A percentile compares a stretch with the other conserved stretches of the same genome.
These are phyloP conservation scores for Beauveria medogensis DNA, from an alignment of 2,329 filamentous ascomycete genomes.

Conservation along the genomic window DNA sequence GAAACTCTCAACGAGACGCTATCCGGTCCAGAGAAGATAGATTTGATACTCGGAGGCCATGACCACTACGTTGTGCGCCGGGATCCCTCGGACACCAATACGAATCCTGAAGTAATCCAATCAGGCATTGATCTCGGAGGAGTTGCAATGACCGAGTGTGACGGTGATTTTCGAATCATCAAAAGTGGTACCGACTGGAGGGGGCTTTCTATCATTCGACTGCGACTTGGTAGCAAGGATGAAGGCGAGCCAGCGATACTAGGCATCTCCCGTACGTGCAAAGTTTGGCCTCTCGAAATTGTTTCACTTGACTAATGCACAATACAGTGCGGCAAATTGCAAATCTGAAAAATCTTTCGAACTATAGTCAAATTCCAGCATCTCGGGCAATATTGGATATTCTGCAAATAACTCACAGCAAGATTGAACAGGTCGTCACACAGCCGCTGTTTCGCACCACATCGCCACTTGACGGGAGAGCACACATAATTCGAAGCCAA, in stretches of 20 bases:
- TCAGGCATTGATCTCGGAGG: slow-evolving; percentile 6
- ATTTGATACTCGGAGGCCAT: slow-evolving; percentile 19
- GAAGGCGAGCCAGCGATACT: not conserved
- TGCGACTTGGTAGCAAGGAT: not conserved
- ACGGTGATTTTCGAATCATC: slow-evolving; percentile 7
- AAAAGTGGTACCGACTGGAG: slow-evolving; percentile 14
- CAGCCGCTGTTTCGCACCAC: slow-evolving; percentile 15
- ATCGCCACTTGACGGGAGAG: slow-evolving; percentile 17
- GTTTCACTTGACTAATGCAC: not conserved
- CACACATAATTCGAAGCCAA: slow-evolving; percentile 15
- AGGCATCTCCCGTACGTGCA: slow-evolving; percentile 1
- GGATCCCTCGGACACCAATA: slow-evolving; percentile 13
- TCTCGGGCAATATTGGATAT: not conserved
- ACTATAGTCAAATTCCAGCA: not conserved
- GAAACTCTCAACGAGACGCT: slow-evolving; percentile 11
- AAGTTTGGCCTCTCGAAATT: not conserved
- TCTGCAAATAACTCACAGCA: slow-evolving; percentile 12
- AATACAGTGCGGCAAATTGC: not conserved
- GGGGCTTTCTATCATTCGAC: slow-evolving; percentile 3
- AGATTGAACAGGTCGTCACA: slow-evolving; percentile 14
- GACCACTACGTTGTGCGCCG: slow-evolving; percentile 19
- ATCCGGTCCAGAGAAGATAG: slow-evolving; percentile 14
- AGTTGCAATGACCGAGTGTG: not conserved
- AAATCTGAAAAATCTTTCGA: not conserved
- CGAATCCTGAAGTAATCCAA: slow-evolving; percentile 12